Conservation (phyloP, 2,329 filamentous ascomycete species). For the Alternaria gaisen region DNA sequence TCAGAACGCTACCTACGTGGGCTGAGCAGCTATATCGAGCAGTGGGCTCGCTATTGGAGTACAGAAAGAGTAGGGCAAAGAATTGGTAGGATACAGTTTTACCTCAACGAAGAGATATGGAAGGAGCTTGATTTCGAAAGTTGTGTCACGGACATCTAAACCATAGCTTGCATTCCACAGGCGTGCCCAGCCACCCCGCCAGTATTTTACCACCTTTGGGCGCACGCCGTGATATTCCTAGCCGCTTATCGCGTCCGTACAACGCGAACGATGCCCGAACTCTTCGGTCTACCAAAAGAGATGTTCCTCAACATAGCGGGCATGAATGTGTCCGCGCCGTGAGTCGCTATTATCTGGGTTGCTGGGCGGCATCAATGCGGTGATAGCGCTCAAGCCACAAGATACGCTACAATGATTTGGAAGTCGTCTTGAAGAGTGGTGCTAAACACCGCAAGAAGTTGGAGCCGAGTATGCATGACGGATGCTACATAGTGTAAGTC, state of each 20-base stretch:
- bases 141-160: not conserved
- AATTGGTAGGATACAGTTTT: constrained; percentile 2
- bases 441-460: not conserved
- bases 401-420: not conserved
- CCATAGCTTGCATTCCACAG: not conserved
- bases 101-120: not conserved
- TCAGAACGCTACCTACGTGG: constrained; percentile 2
- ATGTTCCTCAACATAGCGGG: not conserved
- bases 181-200: not conserved
- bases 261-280: not conserved
- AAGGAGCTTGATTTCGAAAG: not conserved
- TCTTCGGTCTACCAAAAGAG: not conserved
- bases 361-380: not conserved
- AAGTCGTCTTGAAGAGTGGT: not conserved
- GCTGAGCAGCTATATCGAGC: not conserved
- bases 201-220: not conserved
- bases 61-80: not conserved
- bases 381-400: not conserved
- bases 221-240: not conserved
- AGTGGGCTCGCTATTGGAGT: not conserved
- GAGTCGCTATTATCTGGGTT: not conserved
- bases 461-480: not conserved
- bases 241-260: not conserved
- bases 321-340: too few species aligned
- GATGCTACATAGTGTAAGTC: not conserved